These are phyloP conservation scores for Casuarina equisetifolia DNA, from an alignment of 306 rosid genomes.

Conservation along the genomic window DNA sequence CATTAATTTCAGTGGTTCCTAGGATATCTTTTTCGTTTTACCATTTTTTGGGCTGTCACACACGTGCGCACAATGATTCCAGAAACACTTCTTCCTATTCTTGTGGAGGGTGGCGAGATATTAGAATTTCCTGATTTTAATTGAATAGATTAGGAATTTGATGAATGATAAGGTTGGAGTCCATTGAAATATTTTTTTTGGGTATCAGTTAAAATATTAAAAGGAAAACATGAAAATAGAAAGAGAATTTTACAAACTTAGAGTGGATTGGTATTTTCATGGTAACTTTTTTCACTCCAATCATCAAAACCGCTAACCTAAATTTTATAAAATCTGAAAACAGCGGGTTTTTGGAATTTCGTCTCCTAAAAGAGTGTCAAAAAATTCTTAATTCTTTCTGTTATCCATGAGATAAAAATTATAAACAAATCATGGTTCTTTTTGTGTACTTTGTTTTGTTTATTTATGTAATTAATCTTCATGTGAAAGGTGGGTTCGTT, in stretches of 20 bases:
- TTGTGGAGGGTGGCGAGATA: not conserved
- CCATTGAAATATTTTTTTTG: not conserved
- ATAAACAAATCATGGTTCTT: constrained; percentile 17
- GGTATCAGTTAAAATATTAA: constrained; percentile 2
- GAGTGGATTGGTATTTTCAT: constrained; percentile 8
- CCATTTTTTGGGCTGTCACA: not conserved
- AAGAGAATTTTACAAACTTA: not conserved
- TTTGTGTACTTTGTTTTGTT: not conserved
- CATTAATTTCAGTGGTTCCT: not conserved
- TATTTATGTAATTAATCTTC: constrained; percentile 15
- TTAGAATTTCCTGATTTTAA: not conserved
- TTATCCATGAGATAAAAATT: constrained; percentile 8
- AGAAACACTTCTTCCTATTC: not conserved
- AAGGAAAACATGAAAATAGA: not conserved
- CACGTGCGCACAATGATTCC: not conserved
- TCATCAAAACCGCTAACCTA: not conserved
- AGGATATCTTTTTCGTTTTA: not conserved
- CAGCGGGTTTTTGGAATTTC: not conserved
- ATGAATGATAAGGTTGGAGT: not conserved
- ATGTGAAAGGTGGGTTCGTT: constrained; percentile 81
- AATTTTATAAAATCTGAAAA: not conserved
- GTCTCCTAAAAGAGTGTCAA: constrained; percentile 16
- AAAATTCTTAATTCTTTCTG: constrained; percentile 1
- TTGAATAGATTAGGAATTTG: not conserved
- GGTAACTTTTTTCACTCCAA: not conserved